phyloP scores from a whole-genome alignment of 2,329 filamentous ascomycete genomes.

The Alternaria triticimaculans region DNA sequence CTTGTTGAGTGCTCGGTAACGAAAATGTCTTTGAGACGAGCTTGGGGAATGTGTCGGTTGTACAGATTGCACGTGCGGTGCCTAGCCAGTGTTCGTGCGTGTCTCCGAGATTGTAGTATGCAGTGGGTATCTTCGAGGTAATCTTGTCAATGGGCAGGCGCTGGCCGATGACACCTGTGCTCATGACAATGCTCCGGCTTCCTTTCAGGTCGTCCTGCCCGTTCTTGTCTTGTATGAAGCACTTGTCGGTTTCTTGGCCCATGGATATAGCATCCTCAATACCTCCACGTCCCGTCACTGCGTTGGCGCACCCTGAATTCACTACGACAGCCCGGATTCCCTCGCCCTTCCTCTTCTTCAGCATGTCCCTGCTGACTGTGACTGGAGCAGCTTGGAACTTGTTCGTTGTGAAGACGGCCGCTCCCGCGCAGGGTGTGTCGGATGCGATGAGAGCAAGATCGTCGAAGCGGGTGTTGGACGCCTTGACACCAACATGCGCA shows the following conservation, averaged over 20 bases:
- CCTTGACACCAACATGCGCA: constrained; percentile 91
- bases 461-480: constrained; percentile 87
- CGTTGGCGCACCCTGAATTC: constrained; percentile 97
- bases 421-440: constrained; percentile 82
- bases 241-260: constrained; percentile 77
- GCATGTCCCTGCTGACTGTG: constrained; percentile 77
- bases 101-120: constrained; percentile 72
- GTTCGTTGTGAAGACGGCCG: constrained; percentile 96
- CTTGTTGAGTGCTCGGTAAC: constrained; percentile 78
- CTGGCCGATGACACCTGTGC: constrained; percentile 96
- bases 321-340: constrained; percentile 84
- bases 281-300: constrained; percentile 89
- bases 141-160: constrained; percentile 93
- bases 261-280: constrained; percentile 87
- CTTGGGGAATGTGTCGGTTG: constrained; percentile 98
- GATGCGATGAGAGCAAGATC: constrained; percentile 90
- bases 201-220: constrained; percentile 53
- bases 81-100: constrained; percentile 86
- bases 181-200: constrained; percentile 88
- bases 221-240: constrained; percentile 52
- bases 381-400: constrained; percentile 97
- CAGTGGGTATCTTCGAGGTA: constrained; percentile 77
- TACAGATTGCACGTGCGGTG: constrained; percentile 91
- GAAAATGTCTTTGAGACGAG: constrained; percentile 84
- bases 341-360: constrained; percentile 69